Conservation (phyloP, 1,284 basidiomycete genomes). For the Ceratobasidium sp. region DNA sequence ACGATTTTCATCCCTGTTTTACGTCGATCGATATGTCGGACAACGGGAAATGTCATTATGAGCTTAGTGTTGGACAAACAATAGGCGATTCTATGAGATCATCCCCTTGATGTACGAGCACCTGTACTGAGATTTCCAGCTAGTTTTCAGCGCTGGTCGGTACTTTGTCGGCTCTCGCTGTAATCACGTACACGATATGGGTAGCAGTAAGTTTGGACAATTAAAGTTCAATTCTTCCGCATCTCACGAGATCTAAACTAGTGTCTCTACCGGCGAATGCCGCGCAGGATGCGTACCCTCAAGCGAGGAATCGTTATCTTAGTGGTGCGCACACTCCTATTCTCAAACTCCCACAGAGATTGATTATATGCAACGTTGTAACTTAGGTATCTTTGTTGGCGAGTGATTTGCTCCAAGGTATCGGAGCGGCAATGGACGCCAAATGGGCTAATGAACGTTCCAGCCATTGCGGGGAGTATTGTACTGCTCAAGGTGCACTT, state of each 20-base stretch:
- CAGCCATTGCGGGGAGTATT: slow-evolving; percentile 5
- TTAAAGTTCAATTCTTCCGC: neutral
- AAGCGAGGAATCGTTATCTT: neutral
- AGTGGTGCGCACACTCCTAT: neutral
- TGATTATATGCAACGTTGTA: neutral
- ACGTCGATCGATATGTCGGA: neutral
- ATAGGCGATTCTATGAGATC: neutral
- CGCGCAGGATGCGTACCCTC: neutral
- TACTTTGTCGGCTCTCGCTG: neutral
- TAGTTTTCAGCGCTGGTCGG: slow-evolving; percentile 6
- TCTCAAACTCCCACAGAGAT: neutral
- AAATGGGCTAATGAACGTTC: slow-evolving; percentile 6
- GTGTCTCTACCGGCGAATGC: neutral
- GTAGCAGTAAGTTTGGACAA: neutral
- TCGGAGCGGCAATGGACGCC: slow-evolving; percentile 18
- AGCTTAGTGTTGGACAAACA: neutral
- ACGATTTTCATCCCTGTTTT: no score
- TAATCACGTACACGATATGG: neutral
- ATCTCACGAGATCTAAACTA: neutral
- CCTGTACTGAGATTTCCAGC: neutral
- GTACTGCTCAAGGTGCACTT: slow-evolving; percentile 11
- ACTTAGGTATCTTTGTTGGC: neutral
- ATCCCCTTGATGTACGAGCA: neutral
- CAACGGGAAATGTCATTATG: neutral
- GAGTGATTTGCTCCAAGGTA: slow-evolving; percentile 1